Evolutionary conservation across 495 filamentous ascomycete genomes (phyloP).

Genomic region (Penicillium argentinense): DNA sequence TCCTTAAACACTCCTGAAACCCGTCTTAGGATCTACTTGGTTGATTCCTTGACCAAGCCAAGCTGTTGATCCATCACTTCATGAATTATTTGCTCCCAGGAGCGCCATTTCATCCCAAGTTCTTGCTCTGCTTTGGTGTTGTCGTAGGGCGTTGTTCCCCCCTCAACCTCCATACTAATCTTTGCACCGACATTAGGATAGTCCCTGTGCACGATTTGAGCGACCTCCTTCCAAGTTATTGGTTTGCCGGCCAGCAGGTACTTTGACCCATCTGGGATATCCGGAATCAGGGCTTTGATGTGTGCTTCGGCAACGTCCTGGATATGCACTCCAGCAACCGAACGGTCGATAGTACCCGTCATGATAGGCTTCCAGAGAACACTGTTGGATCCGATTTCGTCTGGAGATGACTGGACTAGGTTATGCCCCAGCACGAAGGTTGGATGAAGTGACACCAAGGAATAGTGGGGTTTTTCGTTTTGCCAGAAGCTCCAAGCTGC

Average conservation of each 20-base stretch:
- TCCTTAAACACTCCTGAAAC: too few species aligned
- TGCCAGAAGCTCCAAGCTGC: slow-evolving; percentile 27
- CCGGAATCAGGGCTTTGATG: slow-evolving; percentile 29
- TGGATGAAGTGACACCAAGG: slow-evolving; percentile 29
- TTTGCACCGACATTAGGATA: slow-evolving; percentile 30
- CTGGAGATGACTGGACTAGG: slow-evolving; percentile 24
- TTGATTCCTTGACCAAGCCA: too few species aligned
- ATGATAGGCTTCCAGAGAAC: slow-evolving; percentile 23
- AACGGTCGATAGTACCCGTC: slow-evolving; percentile 5
- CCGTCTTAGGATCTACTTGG: too few species aligned
- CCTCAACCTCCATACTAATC: slow-evolving; percentile 19
- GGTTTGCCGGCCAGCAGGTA: slow-evolving; percentile 26
- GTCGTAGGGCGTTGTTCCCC: slow-evolving; percentile 46
- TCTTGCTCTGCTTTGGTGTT: slow-evolving; percentile 55
- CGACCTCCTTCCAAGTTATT: slow-evolving; percentile 28
- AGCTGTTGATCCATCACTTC: slow-evolving; percentile 41
- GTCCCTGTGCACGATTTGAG: slow-evolving; percentile 21
- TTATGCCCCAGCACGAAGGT: slow-evolving; percentile 33
- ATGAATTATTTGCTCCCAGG: slow-evolving; percentile 29
- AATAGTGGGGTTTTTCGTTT: slow-evolving; percentile 25
- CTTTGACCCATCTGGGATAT: slow-evolving; percentile 23
- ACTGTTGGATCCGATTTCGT: slow-evolving; percentile 22
- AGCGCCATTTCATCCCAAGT: slow-evolving; percentile 35
- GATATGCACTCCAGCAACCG: slow-evolving; percentile 33
- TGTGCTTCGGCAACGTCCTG: slow-evolving; percentile 40